Percentiles rank a stretch among this genome's conserved stretches.
phyloP scores from a whole-genome alignment of 2,329 filamentous ascomycete species.

The Aspergillus proliferans region DNA sequence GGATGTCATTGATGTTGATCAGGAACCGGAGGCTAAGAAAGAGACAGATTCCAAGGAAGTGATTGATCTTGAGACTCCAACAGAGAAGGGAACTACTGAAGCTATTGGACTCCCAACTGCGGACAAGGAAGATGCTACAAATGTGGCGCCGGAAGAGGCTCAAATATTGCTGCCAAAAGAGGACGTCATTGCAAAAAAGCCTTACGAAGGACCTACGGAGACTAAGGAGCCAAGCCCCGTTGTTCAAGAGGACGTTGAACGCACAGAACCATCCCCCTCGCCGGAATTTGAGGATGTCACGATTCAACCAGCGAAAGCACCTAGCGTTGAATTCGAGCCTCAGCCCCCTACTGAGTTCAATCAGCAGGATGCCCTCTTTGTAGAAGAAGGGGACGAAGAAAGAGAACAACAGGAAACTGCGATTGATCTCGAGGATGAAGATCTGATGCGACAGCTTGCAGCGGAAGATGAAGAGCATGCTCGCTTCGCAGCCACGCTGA shows the following conservation, averaged over 20 bases:
- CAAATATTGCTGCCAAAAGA: neutral
- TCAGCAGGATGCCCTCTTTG: conserved; percentile 20
- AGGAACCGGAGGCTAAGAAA: conserved; percentile 8
- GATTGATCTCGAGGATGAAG: conserved; percentile 87
- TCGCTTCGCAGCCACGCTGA: conserved; percentile 81
- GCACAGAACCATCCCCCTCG: conserved; percentile 28
- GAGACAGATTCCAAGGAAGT: conserved; percentile 18
- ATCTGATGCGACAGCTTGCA: conserved; percentile 77
- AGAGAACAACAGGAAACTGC: conserved; percentile 54
- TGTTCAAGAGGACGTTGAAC: conserved; percentile 2
- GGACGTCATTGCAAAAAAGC: conserved; percentile 14
- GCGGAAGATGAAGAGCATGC: conserved; percentile 90
- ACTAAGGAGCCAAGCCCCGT: conserved; percentile 11
- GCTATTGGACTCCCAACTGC: neutral
- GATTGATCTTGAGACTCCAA: conserved; percentile 25
- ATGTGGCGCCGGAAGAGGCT: neutral
- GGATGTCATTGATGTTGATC: conserved; percentile 37
- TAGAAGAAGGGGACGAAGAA: neutral
- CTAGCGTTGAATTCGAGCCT: conserved; percentile 20
- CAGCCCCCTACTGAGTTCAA: conserved; percentile 5
- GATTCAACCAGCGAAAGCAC: conserved; percentile 14
- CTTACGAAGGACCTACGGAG: conserved; percentile 10
- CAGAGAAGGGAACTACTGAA: neutral
- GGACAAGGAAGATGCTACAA: neutral
- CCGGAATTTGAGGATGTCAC: conserved; percentile 19